Percentiles rank a stretch among this genome's conserved stretches.
These are phyloP conservation scores for Penstemon davidsonii DNA, from an alignment of 257 asterid genomes.

Conservation along the genomic window DNA sequence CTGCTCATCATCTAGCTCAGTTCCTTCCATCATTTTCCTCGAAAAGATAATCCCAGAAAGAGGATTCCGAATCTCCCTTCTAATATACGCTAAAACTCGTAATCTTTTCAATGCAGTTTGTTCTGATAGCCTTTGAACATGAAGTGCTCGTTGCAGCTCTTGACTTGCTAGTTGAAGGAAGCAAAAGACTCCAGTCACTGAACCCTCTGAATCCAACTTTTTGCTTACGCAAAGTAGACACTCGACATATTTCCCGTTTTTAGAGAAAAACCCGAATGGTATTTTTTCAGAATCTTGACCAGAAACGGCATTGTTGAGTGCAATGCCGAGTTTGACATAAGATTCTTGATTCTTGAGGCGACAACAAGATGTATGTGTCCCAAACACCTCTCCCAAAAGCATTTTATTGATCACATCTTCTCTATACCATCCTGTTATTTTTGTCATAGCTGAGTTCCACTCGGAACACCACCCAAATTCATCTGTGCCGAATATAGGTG, in stretches of 20 bases:
- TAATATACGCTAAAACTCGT: slow-evolving; percentile 65
- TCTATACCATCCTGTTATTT: slow-evolving; percentile 70
- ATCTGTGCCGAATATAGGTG: slow-evolving; percentile 89
- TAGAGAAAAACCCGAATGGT: slow-evolving; percentile 68
- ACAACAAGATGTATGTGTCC: slow-evolving; percentile 58
- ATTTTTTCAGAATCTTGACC: slow-evolving; percentile 73
- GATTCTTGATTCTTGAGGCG: slow-evolving; percentile 82
- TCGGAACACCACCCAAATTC: slow-evolving; percentile 97
- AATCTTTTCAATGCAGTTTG: slow-evolving; percentile 68
- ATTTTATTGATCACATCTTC: slow-evolving; percentile 80
- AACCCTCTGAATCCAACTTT: slow-evolving; percentile 66
- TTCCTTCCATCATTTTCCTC: slow-evolving; percentile 78
- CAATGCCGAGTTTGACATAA: slow-evolving; percentile 73
- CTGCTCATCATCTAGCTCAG: slow-evolving; percentile 74
- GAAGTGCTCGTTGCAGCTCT: slow-evolving; percentile 93
- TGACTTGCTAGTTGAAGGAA: slow-evolving; percentile 93
- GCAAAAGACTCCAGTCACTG: slow-evolving; percentile 80
- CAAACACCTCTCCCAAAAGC: slow-evolving; percentile 92
- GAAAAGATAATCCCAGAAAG: slow-evolving; percentile 90
- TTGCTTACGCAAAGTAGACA: slow-evolving; percentile 83
- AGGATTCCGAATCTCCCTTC: slow-evolving; percentile 81
- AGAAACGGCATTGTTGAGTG: slow-evolving; percentile 69
- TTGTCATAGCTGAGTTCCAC: slow-evolving; percentile 95
- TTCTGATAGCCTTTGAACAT: slow-evolving; percentile 66
- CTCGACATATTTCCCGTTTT: slow-evolving; percentile 66